Evolutionary conservation across 2,329 filamentous ascomycete species (phyloP).

Genomic region (Microsporum ferrugineum): DNA sequence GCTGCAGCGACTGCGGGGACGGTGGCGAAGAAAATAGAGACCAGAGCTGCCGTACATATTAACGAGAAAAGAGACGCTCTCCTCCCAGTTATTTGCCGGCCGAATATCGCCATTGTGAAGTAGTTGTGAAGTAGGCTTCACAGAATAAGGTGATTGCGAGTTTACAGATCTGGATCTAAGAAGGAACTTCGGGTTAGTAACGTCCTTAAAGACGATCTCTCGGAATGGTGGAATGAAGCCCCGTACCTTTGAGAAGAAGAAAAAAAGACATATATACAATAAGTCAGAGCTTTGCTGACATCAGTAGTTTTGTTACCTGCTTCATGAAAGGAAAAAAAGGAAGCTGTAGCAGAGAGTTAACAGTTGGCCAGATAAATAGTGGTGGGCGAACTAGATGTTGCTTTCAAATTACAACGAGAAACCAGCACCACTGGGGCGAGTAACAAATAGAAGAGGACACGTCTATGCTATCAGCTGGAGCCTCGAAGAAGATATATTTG

Average conservation of each 20-base stretch:
- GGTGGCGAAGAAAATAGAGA: constrained; percentile 43
- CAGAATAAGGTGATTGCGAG: not conserved
- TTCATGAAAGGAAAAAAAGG: not conserved
- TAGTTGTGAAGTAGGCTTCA: not conserved
- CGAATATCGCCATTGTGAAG: constrained; percentile 36
- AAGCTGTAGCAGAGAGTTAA: constrained; percentile 4
- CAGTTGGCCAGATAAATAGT: not conserved
- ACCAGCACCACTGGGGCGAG: not conserved
- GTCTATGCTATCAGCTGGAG: constrained; percentile 7
- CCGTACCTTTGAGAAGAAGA: constrained; percentile 2
- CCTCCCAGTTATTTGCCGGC: constrained; percentile 29
- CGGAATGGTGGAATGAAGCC: not conserved
- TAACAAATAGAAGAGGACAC: constrained; percentile 11
- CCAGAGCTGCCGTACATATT: constrained; percentile 34
- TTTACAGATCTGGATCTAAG: not conserved
- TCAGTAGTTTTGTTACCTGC: not conserved
- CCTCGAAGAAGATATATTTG: not conserved
- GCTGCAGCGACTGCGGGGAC: constrained; percentile 44
- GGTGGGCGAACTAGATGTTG: constrained; percentile 2
- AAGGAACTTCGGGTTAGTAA: not conserved
- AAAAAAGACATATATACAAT: constrained; percentile 9
- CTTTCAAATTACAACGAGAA: constrained; percentile 6
- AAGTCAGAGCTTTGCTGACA: not conserved
- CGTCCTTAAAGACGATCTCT: not conserved
- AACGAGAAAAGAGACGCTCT: constrained; percentile 9